Base-by-base conservation (phyloP, 495 filamentous ascomycete species). In the Xanthoparmelia taractica region DNA sequence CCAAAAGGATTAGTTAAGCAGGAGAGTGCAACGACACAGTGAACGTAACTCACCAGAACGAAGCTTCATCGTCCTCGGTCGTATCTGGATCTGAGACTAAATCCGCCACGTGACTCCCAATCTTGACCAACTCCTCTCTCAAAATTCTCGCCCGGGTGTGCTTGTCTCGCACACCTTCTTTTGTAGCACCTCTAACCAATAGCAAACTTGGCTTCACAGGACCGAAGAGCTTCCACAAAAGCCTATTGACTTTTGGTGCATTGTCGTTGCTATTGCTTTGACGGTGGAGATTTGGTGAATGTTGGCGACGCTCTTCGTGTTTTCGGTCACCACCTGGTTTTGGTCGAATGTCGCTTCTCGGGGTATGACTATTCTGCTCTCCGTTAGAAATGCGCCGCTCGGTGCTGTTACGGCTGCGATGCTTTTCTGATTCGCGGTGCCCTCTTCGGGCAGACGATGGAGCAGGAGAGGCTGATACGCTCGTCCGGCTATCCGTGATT, bases 141-240 rank as follows among this genome's bases (percentile, higher is more conserved):
- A 85, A 72, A n/a, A 81, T 75, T 45, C 72, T 73, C 27, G 87
- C 82, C 18, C 86, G 78, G 60, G 80, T 78, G 38, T 79, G 75
- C 66, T 85, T 82, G 50, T 79, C 80, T 41, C 83, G 85, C 55
- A 85, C 80, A 50, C 82, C 80, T 64, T 84, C 83, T 63, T 83
- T 86, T 0, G 83, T 88, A n/a, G 86, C 84, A 57, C 74, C 75
- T 23, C 78, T 73, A 5, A 90, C 79, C 40, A 76, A 76, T 58
- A 79, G 79, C 10, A 91, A 73, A 62, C 82, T 85, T 15, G 80
- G 76, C 57, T 76, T 78, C 54, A 87, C 81, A 17, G 84, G 87
- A 61, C 78, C 81, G 70, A 89, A 79, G 57, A 86, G 75, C 65
- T 75, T 73, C 61, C 77, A 77, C n/a, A 84, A 74, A 75, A 84